Percentiles rank a stretch among this genome's conserved stretches.
Evolutionary conservation across 2,329 filamentous ascomycete genomes (phyloP).

Genomic region (Sarocladium strictum): DNA sequence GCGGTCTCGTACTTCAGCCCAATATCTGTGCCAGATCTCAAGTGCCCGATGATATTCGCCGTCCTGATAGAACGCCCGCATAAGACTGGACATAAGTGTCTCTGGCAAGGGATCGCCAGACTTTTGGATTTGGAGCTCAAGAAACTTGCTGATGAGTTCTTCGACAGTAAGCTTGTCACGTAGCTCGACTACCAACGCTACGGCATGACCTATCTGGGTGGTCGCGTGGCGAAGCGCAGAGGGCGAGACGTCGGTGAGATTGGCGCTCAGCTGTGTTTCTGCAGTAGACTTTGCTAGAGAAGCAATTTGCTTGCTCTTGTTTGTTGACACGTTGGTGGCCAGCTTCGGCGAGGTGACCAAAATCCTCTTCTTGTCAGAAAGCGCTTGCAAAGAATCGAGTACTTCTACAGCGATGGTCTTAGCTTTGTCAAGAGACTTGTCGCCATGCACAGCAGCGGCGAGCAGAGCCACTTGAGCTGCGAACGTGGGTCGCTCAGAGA

Average conservation of each 20-base stretch:
- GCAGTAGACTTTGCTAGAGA: neutral
- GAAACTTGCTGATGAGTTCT: constrained; percentile 51
- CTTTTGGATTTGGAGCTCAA: constrained; percentile 30
- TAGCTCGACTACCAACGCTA: constrained; percentile 27
- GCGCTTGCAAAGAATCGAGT: neutral
- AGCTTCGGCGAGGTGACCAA: neutral
- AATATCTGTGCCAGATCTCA: constrained; percentile 59
- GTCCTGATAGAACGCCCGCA: constrained; percentile 58
- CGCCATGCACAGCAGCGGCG: constrained; percentile 28
- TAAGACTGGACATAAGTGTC: constrained; percentile 56
- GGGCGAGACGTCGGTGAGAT: neutral
- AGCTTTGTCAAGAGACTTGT: neutral
- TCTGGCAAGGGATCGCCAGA: constrained; percentile 38
- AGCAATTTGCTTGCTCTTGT: neutral
- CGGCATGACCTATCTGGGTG: constrained; percentile 24
- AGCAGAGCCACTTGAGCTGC: constrained; percentile 36
- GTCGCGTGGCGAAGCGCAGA: constrained; percentile 16
- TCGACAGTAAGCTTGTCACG: constrained; percentile 47
- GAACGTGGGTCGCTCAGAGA: constrained; percentile 21
- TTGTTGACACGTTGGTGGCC: no score
- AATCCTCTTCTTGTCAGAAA: neutral
- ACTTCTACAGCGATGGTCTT: neutral
- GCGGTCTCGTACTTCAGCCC: constrained; percentile 42
- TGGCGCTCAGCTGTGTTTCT: neutral
- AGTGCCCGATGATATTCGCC: constrained; percentile 55